phyloP scores from a whole-genome alignment of 495 filamentous ascomycete species.

The Xylaria nigripes region DNA sequence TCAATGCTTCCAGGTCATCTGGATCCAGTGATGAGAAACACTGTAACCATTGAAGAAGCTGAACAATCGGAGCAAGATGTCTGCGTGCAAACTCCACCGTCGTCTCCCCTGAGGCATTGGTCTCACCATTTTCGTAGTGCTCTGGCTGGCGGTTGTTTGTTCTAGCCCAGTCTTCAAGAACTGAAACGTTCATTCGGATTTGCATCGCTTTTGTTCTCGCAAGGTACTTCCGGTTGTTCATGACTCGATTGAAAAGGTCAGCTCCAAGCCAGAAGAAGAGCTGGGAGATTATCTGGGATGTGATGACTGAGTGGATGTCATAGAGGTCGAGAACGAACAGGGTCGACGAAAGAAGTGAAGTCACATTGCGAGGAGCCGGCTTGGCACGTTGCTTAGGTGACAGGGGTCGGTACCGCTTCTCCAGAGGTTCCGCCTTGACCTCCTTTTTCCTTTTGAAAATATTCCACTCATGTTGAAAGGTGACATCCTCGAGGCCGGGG shows the following conservation, averaged over 20 bases:
- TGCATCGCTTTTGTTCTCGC: constrained; percentile 99
- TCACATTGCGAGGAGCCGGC: constrained; percentile 87
- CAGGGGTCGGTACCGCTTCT: constrained; percentile 85
- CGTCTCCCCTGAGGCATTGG: constrained; percentile 75
- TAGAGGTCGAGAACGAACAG: constrained; percentile 97
- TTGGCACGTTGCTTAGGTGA: constrained; percentile 93
- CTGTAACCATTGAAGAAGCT: constrained; percentile 95
- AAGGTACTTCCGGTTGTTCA: constrained; percentile 90
- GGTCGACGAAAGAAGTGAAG: constrained; percentile 92
- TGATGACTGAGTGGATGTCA: constrained; percentile 96
- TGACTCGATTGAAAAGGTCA: constrained; percentile 95
- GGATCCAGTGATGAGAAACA: constrained; percentile 88
- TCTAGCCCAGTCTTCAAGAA: constrained; percentile 91
- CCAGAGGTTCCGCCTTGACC: constrained; percentile 75
- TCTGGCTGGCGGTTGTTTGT: constrained; percentile 89
- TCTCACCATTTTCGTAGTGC: constrained; percentile 90
- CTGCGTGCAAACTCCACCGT: constrained; percentile 72
- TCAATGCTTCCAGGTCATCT: constrained; percentile 79
- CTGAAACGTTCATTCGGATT: constrained; percentile 96
- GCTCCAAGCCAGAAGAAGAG: constrained; percentile 94
- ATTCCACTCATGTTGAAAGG: constrained; percentile 98
- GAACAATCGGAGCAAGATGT: constrained; percentile 85
- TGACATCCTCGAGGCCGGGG: constrained; percentile 89
- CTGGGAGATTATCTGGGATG: constrained; percentile 82
- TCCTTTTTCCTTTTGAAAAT: constrained; percentile 86